A percentile compares a stretch with the other conserved stretches of the same genome.
Conservation (phyloP, 2,329 filamentous ascomycete genomes). For the Fusarium sp. region DNA sequence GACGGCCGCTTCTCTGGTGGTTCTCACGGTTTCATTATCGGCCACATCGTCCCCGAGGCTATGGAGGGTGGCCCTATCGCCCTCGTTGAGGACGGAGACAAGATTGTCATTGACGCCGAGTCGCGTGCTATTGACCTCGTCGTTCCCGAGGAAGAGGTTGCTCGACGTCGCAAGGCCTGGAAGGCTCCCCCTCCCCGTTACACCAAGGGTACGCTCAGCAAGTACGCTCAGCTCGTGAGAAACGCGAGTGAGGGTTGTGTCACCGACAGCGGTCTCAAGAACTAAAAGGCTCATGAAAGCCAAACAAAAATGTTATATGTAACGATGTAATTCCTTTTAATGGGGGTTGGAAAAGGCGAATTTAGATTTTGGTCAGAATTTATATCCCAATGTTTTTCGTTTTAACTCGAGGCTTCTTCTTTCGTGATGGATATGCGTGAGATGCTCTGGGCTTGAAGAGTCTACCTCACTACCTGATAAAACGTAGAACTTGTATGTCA, state of each 20-base stretch:
- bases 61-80: constrained; percentile 87
- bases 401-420: not conserved
- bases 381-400: constrained; percentile 30
- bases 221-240: constrained; percentile 72
- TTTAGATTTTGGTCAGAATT: constrained; percentile 36
- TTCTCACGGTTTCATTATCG: constrained; percentile 87
- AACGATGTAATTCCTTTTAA: constrained; percentile 41
- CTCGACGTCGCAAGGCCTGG: constrained; percentile 68
- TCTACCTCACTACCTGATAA: constrained; percentile 25
- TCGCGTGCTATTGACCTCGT: constrained; percentile 75
- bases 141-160: constrained; percentile 73
- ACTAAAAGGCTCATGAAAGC: constrained; percentile 25
- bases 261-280: constrained; percentile 57
- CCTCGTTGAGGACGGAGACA: constrained; percentile 83
- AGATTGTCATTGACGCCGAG: constrained; percentile 84
- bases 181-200: constrained; percentile 68
- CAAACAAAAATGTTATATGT: constrained; percentile 22
- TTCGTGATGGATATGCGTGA: not conserved
- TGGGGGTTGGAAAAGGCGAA: constrained; percentile 46
- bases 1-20: constrained; percentile 84
- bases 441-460: constrained; percentile 3
- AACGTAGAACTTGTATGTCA: not conserved
- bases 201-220: constrained; percentile 73
- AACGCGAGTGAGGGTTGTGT: constrained; percentile 70
- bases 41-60: constrained; percentile 88